Conservation (phyloP, 2,329 filamentous ascomycete genomes). For the Truncatella angustata region DNA sequence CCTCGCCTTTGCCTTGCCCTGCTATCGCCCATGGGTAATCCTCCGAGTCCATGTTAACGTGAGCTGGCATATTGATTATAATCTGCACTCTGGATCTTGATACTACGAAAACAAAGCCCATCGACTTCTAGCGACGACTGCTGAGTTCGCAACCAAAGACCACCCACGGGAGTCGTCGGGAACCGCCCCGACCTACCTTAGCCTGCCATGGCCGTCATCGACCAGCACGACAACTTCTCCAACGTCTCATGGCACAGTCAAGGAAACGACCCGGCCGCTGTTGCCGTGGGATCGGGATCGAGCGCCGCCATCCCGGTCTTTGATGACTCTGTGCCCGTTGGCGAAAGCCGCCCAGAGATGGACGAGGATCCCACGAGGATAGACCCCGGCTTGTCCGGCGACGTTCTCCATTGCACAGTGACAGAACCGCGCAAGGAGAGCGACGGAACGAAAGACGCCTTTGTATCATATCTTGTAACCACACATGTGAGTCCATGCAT, state of each 20-base stretch:
- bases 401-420: constrained; percentile 80
- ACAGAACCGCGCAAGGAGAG: constrained; percentile 88
- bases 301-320: constrained; percentile 21
- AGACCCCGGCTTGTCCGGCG: constrained; percentile 62
- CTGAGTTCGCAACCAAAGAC: not conserved
- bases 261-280: constrained; percentile 37
- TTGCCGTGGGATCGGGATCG: constrained; percentile 20
- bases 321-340: constrained; percentile 25
- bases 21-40: no score
- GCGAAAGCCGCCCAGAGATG: constrained; percentile 36
- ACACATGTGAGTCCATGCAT: constrained; percentile 73
- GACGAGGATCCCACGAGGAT: constrained; percentile 42
- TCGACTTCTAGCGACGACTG: not conserved
- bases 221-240: constrained; percentile 70
- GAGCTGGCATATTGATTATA: no score
- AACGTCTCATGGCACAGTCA: constrained; percentile 77
- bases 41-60: no score
- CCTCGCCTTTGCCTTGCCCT: no score
- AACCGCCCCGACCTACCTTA: not conserved
- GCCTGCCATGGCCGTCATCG: constrained; percentile 42
- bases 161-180: not conserved
- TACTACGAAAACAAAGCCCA: not conserved
- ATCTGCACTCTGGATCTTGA: no score
- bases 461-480: constrained; percentile 92
- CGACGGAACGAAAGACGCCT: constrained; percentile 93